Evolutionary conservation across 805 yeast genomes (phyloP).

Genomic region (Wickerhamiella slavikovae): DNA sequence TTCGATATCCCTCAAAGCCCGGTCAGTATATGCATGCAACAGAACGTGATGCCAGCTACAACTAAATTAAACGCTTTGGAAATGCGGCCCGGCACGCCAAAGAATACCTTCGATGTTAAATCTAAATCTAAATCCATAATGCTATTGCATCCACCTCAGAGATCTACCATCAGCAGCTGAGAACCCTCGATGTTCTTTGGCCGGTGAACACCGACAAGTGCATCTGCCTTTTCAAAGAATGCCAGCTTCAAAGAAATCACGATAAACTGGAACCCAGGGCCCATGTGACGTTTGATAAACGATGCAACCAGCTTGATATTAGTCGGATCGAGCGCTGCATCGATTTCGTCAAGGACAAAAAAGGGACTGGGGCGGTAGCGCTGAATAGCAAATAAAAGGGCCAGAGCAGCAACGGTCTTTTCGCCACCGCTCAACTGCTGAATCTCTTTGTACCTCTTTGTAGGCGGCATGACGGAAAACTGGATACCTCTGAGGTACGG

Average conservation of each 20-base stretch:
- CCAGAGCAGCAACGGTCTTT: slow-evolving; percentile 88
- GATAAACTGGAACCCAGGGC: slow-evolving; percentile 60
- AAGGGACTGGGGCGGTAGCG: slow-evolving; percentile 86
- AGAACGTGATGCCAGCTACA: too few relatives aligned
- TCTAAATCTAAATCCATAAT: neutral
- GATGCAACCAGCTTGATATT: slow-evolving; percentile 77
- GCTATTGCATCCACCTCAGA: neutral
- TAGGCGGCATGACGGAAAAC: slow-evolving; percentile 91
- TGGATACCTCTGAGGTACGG: slow-evolving; percentile 70
- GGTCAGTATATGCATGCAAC: too few relatives aligned
- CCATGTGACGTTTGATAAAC: slow-evolving; percentile 56
- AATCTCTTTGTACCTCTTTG: slow-evolving; percentile 84
- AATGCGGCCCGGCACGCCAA: too few relatives aligned
- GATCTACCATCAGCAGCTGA: slow-evolving; percentile 4
- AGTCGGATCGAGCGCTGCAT: slow-evolving; percentile 84
- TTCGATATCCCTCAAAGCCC: too few relatives aligned
- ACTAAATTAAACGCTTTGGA: too few relatives aligned
- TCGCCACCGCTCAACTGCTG: slow-evolving; percentile 91
- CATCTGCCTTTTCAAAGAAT: slow-evolving; percentile 71
- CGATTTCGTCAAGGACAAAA: slow-evolving; percentile 92
- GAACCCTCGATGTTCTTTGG: slow-evolving; percentile 24
- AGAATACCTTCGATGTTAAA: too few relatives aligned
- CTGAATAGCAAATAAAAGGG: slow-evolving; percentile 77
- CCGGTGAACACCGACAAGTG: slow-evolving; percentile 81
- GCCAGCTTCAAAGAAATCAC: slow-evolving; percentile 81